Evolutionary conservation across 257 asterid genomes (phyloP).

Genomic region (Nicotiana knightiana): DNA sequence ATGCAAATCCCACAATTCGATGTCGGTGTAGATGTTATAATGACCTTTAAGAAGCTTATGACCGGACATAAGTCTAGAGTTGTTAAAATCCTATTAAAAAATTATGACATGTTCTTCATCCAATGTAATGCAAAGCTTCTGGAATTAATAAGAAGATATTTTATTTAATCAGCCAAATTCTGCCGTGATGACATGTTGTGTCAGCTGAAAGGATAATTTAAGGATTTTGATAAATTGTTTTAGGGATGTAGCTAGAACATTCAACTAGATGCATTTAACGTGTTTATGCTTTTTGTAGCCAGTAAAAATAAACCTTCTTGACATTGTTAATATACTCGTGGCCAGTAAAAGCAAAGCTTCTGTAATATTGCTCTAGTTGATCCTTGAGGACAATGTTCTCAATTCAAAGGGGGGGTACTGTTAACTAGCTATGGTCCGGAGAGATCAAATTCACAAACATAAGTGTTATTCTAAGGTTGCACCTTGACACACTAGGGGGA

Average conservation of each 20-base stretch:
- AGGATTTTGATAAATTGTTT: constrained; percentile 77
- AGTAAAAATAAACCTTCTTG: constrained; percentile 63
- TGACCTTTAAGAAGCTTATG: constrained; percentile 77
- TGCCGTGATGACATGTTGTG: constrained; percentile 68
- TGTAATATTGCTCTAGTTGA: not conserved
- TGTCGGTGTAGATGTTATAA: constrained; percentile 75
- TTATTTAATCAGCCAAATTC: constrained; percentile 83
- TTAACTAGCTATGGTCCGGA: too few relatives aligned
- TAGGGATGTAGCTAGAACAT: constrained; percentile 85
- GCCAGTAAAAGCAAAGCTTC: constrained; percentile 64
- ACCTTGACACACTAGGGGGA: too few relatives aligned
- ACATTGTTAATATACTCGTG: constrained; percentile 54
- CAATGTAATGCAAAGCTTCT: constrained; percentile 76
- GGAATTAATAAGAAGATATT: constrained; percentile 60
- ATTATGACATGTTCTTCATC: constrained; percentile 56
- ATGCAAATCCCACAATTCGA: constrained; percentile 77
- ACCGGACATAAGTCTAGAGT: constrained; percentile 87
- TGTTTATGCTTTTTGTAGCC: constrained; percentile 95
- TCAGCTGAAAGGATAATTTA: constrained; percentile 62
- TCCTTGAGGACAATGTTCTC: too few relatives aligned
- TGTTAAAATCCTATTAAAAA: constrained; percentile 54
- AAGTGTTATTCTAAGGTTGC: too few relatives aligned
- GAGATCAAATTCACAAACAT: too few relatives aligned
- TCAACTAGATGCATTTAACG: constrained; percentile 78
- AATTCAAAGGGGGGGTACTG: too few relatives aligned